Evolutionary conservation across 176 grass and related monocot species (phyloP).

Genomic region (Hordeum marinum): DNA sequence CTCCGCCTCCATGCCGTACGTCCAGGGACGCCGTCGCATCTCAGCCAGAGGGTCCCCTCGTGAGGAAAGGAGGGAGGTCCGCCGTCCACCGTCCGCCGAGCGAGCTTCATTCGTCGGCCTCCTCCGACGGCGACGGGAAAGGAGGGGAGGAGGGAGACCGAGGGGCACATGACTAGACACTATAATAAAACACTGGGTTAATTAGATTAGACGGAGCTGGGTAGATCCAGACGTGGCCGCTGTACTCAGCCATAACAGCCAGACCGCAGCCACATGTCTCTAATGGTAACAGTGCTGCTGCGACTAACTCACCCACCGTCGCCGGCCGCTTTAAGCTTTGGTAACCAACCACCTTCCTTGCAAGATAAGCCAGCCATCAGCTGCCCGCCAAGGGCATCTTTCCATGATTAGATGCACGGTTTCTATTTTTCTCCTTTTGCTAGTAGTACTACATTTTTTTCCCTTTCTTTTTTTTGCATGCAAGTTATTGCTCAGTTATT

Average conservation of each 20-base stretch:
- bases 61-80: too few relatives aligned
- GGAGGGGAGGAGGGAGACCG: too few relatives aligned
- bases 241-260: constrained; percentile 28
- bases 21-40: too few relatives aligned
- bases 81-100: too few relatives aligned
- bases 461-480: neutral
- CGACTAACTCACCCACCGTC: neutral
- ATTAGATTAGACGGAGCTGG: neutral
- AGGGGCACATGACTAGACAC: constrained; percentile 4
- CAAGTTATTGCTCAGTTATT: neutral
- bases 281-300: neutral
- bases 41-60: too few relatives aligned
- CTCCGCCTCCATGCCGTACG: too few relatives aligned
- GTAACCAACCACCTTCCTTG: constrained; percentile 13
- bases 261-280: neutral
- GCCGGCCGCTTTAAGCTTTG: constrained; percentile 23
- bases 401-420: neutral
- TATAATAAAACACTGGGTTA: constrained; percentile 10
- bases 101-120: too few relatives aligned
- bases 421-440: too few relatives aligned
- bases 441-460: too few relatives aligned
- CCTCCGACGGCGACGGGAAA: too few relatives aligned
- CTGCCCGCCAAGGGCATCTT: neutral
- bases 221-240: constrained; percentile 20
- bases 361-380: constrained; percentile 12